Conservation (phyloP, 2,329 filamentous ascomycete genomes). For the Ophiocordyceps australis region DNA sequence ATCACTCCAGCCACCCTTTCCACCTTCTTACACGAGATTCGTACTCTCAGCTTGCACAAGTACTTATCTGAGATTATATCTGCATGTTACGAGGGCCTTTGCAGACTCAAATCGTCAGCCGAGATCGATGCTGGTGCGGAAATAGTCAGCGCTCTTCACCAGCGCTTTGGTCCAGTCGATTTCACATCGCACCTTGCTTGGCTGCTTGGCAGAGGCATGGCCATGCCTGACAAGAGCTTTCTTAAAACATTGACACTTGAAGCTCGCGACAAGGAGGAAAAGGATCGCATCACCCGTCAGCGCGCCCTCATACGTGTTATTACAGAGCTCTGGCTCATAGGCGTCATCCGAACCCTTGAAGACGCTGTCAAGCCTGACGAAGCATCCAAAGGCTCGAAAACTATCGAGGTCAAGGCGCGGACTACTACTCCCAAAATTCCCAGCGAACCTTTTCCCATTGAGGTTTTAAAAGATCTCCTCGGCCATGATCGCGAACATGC, state of each 20-base stretch:
- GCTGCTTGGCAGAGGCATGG: slow-evolving; percentile 80
- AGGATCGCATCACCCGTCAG: slow-evolving; percentile 76
- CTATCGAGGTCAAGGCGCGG: slow-evolving; percentile 38
- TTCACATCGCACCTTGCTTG: slow-evolving; percentile 87
- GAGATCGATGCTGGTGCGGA: slow-evolving; percentile 87
- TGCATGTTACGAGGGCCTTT: slow-evolving; percentile 86
- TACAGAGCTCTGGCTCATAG: slow-evolving; percentile 90
- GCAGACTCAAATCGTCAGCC: slow-evolving; percentile 76
- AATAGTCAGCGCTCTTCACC: slow-evolving; percentile 86
- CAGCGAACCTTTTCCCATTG: slow-evolving; percentile 83
- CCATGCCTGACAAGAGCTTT: slow-evolving; percentile 69
- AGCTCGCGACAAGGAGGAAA: slow-evolving; percentile 84
- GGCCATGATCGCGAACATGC: slow-evolving; percentile 84
- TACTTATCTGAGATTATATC: slow-evolving; percentile 95
- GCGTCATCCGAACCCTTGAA: slow-evolving; percentile 65
- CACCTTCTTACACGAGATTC: slow-evolving; percentile 81
- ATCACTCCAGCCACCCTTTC: slow-evolving; percentile 62
- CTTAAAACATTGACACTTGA: slow-evolving; percentile 67
- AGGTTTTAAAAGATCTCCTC: slow-evolving; percentile 92
- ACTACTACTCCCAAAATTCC: slow-evolving; percentile 28
- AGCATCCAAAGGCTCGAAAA: slow-evolving; percentile 45
- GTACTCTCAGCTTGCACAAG: slow-evolving; percentile 79
- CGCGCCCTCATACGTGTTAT: slow-evolving; percentile 74
- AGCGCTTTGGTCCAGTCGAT: slow-evolving; percentile 77
- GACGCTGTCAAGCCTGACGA: slow-evolving; percentile 45